Evolutionary conservation across 305 asterid genomes (phyloP).

Genomic region (Euphrasia arctica): DNA sequence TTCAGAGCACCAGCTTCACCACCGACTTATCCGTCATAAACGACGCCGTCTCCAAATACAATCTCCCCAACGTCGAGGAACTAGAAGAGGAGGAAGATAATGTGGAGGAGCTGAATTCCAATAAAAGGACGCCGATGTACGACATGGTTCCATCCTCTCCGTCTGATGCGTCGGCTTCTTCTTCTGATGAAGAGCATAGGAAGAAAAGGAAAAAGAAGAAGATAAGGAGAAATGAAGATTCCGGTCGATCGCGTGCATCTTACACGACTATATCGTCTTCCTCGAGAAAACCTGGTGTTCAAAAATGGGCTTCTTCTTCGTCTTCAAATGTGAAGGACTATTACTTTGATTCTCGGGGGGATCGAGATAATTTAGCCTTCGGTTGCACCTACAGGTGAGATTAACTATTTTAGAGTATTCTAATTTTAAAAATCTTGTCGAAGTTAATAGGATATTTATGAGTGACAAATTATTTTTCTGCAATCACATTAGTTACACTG

Average conservation of each 20-base stretch:
- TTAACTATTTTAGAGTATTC: slow-evolving; percentile 1
- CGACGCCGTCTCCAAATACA: slow-evolving; percentile 64
- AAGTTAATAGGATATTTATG: background rate
- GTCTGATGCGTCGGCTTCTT: slow-evolving; percentile 46
- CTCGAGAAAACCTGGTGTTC: slow-evolving; percentile 61
- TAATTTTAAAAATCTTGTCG: background rate
- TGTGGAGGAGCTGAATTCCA: slow-evolving; percentile 20
- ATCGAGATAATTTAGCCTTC: slow-evolving; percentile 82
- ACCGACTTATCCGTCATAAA: slow-evolving; percentile 63
- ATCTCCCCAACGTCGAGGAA: slow-evolving; percentile 36
- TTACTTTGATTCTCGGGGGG: slow-evolving; percentile 92
- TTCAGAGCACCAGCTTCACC: slow-evolving; percentile 74
- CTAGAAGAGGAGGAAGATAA: slow-evolving; percentile 33
- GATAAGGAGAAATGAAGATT: slow-evolving; percentile 42
- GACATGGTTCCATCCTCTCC: slow-evolving; percentile 61
- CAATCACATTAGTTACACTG: slow-evolving; percentile 3
- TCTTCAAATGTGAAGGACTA: slow-evolving; percentile 53
- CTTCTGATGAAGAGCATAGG: slow-evolving; percentile 37
- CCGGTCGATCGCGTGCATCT: slow-evolving; percentile 30
- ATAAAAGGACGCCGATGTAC: slow-evolving; percentile 40
- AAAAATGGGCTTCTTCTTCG: slow-evolving; percentile 60
- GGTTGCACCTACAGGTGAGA: slow-evolving; percentile 78
- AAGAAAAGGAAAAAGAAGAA: slow-evolving; percentile 43
- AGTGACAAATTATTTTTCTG: slow-evolving; percentile 13
- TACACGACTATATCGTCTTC: slow-evolving; percentile 42